A percentile compares a stretch with the other conserved stretches of the same genome.
Evolutionary conservation across 176 grass and related monocot species (phyloP).

Genomic region (Cocos nucifera): DNA sequence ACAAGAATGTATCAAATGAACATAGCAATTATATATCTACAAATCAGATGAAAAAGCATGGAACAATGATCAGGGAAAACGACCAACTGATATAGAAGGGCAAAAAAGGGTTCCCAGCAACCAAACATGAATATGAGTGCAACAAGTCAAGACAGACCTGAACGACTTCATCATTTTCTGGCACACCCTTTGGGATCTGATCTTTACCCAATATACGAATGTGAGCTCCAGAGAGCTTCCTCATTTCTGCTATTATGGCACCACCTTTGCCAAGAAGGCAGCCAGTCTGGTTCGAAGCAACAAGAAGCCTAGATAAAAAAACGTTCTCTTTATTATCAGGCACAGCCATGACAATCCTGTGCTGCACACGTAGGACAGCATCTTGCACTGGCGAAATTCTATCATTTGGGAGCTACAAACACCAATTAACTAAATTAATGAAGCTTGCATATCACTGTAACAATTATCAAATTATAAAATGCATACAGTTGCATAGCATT

Average conservation of each 20-base stretch:
- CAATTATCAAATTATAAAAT: too few relatives aligned
- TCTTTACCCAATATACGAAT: slow-evolving; percentile 76
- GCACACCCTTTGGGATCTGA: slow-evolving; percentile 51
- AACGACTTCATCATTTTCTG: slow-evolving; percentile 69
- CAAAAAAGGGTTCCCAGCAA: not conserved
- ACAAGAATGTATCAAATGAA: not conserved
- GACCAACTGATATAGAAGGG: too few relatives aligned
- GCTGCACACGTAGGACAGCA: slow-evolving; percentile 79
- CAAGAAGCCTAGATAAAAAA: slow-evolving; percentile 43
- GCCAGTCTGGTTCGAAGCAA: slow-evolving; percentile 74
- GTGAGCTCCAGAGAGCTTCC: slow-evolving; percentile 79
- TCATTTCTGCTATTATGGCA: slow-evolving; percentile 84
- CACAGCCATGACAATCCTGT: slow-evolving; percentile 36
- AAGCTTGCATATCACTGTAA: too few relatives aligned
- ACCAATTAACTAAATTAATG: too few relatives aligned
- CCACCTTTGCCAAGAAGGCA: slow-evolving; percentile 94
- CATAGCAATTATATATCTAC: not conserved
- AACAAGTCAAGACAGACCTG: slow-evolving; percentile 38
- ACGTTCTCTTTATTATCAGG: slow-evolving; percentile 44
- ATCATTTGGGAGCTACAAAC: slow-evolving; percentile 59
- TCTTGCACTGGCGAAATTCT: slow-evolving; percentile 81
- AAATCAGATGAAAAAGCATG: not conserved
- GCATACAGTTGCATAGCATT: too few relatives aligned
- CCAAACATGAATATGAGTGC: not conserved
- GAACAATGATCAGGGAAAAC: not conserved